Evolutionary conservation across 106 monocot species (phyloP).

Genomic region (Dioscorea dumetorum): DNA sequence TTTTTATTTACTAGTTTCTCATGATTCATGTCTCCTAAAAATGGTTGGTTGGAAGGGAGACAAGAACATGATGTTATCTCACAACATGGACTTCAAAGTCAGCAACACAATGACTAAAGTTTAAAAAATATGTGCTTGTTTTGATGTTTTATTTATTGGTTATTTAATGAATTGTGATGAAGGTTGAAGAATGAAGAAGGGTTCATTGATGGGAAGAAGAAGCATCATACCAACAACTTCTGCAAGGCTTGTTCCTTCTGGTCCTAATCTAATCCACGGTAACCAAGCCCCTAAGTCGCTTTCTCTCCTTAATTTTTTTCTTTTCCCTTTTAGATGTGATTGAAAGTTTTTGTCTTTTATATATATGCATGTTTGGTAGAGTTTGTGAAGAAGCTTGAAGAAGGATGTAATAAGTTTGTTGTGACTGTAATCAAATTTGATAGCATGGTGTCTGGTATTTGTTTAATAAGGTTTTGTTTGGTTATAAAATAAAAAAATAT

Average conservation of each 20-base stretch:
- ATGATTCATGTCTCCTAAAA: background rate
- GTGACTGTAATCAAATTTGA: too few relatives aligned
- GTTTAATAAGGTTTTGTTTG: too few relatives aligned
- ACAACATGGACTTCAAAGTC: background rate
- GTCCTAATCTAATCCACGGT: constrained; percentile 19
- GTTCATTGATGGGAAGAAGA: background rate
- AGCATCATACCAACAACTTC: background rate
- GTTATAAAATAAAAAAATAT: too few relatives aligned
- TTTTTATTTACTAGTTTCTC: background rate
- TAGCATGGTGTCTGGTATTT: too few relatives aligned
- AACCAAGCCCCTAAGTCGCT: background rate
- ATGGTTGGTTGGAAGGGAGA: background rate
- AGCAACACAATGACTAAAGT: background rate
- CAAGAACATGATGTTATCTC: too few relatives aligned
- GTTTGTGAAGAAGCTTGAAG: too few relatives aligned
- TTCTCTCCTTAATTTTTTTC: background rate
- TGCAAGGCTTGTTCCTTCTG: constrained; percentile 20
- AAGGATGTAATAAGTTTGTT: too few relatives aligned
- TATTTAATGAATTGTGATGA: background rate
- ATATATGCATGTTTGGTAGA: too few relatives aligned
- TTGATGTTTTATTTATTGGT: background rate
- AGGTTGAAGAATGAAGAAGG: background rate
- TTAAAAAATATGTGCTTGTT: too few relatives aligned
- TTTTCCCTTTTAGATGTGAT: too few relatives aligned
- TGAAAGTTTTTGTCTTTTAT: too few relatives aligned